Conservation (phyloP, 768 basidiomycete species). For the Asterophora parasitica region DNA sequence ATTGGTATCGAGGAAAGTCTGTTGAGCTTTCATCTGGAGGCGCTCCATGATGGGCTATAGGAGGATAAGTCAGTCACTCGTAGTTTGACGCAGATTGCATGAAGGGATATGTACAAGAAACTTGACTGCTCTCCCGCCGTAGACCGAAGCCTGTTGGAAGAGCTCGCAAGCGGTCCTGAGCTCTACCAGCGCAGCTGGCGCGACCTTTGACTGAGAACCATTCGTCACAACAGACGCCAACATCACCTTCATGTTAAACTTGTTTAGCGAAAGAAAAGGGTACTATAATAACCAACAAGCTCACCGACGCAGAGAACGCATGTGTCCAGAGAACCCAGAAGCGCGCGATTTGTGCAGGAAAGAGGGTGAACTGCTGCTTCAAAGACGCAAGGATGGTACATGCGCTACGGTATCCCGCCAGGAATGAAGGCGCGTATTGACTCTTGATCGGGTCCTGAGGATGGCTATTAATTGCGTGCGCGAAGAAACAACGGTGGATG, state of each 20-base stretch:
- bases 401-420: slow-evolving; percentile 64
- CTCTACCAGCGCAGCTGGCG: slow-evolving; percentile 64
- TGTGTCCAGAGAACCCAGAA: slow-evolving; percentile 76
- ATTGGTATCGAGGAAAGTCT: slow-evolving; percentile 42
- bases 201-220: slow-evolving; percentile 60
- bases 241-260: slow-evolving; percentile 50
- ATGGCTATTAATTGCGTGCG: slow-evolving; percentile 62
- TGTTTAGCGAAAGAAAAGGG: background rate
- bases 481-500: slow-evolving; percentile 73
- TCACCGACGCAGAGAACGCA: slow-evolving; percentile 59
- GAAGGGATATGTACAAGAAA: slow-evolving; percentile 48
- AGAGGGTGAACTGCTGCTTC: slow-evolving; percentile 42
- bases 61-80: no score
- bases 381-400: slow-evolving; percentile 51
- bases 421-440: slow-evolving; percentile 60
- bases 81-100: background rate
- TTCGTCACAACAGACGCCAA: slow-evolving; percentile 74
- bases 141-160: slow-evolving; percentile 55
- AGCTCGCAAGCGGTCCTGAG: slow-evolving; percentile 58
- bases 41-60: slow-evolving; percentile 61
- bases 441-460: slow-evolving; percentile 67
- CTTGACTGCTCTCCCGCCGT: slow-evolving; percentile 66
- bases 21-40: slow-evolving; percentile 56
- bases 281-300: slow-evolving; percentile 17
- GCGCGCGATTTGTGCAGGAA: slow-evolving; percentile 54